Evolutionary conservation across 805 yeast genomes (phyloP).

Genomic region (Monosporozyma aquatica): DNA sequence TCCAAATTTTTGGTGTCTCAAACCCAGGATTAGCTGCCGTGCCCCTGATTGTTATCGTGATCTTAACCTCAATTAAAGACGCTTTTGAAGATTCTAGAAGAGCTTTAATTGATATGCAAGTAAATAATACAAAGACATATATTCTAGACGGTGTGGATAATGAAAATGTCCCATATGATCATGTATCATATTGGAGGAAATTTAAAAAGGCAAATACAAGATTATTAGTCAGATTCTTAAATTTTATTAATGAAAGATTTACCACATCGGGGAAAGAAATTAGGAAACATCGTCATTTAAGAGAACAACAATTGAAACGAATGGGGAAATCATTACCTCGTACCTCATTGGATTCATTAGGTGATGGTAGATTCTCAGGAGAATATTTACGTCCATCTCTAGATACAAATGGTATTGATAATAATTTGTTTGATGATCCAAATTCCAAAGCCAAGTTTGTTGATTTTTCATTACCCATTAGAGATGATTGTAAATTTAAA

Average conservation of each 20-base stretch:
- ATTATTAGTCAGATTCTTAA: conserved; percentile 20
- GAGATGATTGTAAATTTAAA: conserved; percentile 28
- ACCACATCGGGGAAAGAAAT: conserved; percentile 31
- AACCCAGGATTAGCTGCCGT: conserved; percentile 67
- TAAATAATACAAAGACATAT: conserved; percentile 67
- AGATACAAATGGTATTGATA: conserved; percentile 33
- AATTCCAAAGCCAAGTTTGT: conserved; percentile 48
- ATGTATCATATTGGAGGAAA: conserved; percentile 58
- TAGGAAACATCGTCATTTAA: conserved; percentile 14
- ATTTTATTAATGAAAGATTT: conserved; percentile 20
- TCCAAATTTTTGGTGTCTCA: conserved; percentile 72
- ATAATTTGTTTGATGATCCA: conserved; percentile 34
- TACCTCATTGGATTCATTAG: conserved; percentile 32
- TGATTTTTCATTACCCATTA: conserved; percentile 44
- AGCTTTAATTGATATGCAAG: conserved; percentile 60
- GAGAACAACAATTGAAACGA: conserved; percentile 6
- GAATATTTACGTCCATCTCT: conserved; percentile 22
- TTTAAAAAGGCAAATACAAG: conserved; percentile 48
- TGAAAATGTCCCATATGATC: conserved; percentile 53
- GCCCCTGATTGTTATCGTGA: conserved; percentile 70
- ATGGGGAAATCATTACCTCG: conserved; percentile 24
- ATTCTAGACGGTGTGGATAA: conserved; percentile 49
- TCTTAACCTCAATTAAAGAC: conserved; percentile 67
- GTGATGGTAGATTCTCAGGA: conserved; percentile 25
- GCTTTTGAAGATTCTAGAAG: conserved; percentile 78